A percentile compares a stretch with the other conserved stretches of the same genome.
phyloP scores from a whole-genome alignment of 2,329 filamentous ascomycete genomes.

The Westerdykella aurantiaca region DNA sequence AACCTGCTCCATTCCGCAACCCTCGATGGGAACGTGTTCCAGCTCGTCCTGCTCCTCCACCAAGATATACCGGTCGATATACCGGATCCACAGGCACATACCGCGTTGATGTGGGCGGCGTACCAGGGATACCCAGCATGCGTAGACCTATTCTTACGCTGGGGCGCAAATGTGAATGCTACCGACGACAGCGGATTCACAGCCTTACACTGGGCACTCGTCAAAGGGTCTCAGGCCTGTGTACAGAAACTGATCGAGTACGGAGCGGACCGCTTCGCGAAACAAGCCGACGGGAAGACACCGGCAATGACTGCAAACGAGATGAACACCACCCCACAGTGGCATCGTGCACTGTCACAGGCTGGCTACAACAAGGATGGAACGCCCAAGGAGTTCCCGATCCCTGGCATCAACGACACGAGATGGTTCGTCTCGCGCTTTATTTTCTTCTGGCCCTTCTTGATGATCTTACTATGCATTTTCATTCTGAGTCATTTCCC shows the following conservation, averaged over 20 bases:
- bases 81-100: slow-evolving; percentile 83
- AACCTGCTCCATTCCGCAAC: slow-evolving; percentile 96
- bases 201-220: slow-evolving; percentile 90
- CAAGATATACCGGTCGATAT: slow-evolving; percentile 94
- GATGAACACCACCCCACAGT: slow-evolving; percentile 78
- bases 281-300: slow-evolving; percentile 85
- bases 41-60: slow-evolving; percentile 84
- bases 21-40: slow-evolving; percentile 90
- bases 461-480: slow-evolving; percentile 65
- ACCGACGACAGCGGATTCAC: slow-evolving; percentile 90
- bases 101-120: slow-evolving; percentile 95
- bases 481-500: slow-evolving; percentile 68
- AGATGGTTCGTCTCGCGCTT: slow-evolving; percentile 74
- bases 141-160: slow-evolving; percentile 86
- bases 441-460: slow-evolving; percentile 82
- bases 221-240: slow-evolving; percentile 84
- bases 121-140: slow-evolving; percentile 94
- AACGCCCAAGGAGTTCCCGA: slow-evolving; percentile 66
- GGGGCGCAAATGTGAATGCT: slow-evolving; percentile 90
- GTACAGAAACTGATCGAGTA: slow-evolving; percentile 95
- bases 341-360: slow-evolving; percentile 76
- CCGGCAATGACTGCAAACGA: slow-evolving; percentile 79
- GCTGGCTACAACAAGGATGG: slow-evolving; percentile 78
- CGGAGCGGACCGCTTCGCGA: slow-evolving; percentile 85
- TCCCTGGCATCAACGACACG: slow-evolving; percentile 70